Base-by-base conservation (phyloP, 257 asterid species). In the Gynochthodes officinalis region DNA sequence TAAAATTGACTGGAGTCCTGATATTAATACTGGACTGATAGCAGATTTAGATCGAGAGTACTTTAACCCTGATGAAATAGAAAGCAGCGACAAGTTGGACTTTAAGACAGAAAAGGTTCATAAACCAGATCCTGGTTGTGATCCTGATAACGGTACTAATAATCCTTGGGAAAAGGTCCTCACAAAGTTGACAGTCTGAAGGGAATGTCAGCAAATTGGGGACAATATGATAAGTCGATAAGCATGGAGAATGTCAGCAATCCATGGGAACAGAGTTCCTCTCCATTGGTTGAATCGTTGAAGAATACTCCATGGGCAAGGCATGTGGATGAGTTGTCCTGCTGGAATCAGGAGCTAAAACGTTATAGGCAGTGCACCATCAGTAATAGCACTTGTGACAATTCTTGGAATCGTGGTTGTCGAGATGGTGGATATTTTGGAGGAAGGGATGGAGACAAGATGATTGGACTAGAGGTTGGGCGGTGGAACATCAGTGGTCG, bases 1-100 rank as follows among this genome's bases (percentile, higher is more conserved):
- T 68, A 80, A 87, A 72, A 80, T 95, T 71, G 96, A 95, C 79
- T 95, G 99, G 98, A 81, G 86, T 78, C 77, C 93, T 19, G 21
- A 63, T 70, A 68, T 89, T 32, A 97, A 95, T 84, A 88, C 88
- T 40, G 80, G 84, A 76, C 79, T 88, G 70, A 79, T 95, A 83
- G 82, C 81, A 25, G 97, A 95, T 72, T 76, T 94, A 48, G 98
- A 94, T 42, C 75, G 75, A 60, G 93, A 78, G 68, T 83, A 63
- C 55, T 84, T 83, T 66, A 78, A 90, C 80, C 93, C 93, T 60
- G 91, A 94, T 77, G 79, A 82, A 57, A 83, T 68, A 25, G 85
- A 63, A 48, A 59, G 44, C 25, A 39, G 4, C 62, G 83, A 77
- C 39, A 78, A 76, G 62, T 80, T 70, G 75, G 81, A 80, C 32